Base-by-base conservation (phyloP, 306 rosid genomes). In the Quercus variabilis region DNA sequence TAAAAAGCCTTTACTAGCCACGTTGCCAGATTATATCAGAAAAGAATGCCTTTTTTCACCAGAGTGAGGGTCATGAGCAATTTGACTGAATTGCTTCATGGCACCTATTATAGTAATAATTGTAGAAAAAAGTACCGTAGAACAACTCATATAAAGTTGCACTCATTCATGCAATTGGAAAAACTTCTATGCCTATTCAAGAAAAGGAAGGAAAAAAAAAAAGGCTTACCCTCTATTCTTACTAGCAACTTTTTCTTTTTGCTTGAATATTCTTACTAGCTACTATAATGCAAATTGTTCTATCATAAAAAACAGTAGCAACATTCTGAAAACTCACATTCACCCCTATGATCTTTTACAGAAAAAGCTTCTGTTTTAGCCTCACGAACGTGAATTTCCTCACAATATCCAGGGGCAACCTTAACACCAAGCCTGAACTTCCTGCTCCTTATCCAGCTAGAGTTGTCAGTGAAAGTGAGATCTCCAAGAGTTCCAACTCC, bases 301-400 rank as follows among this genome's bases (percentile, higher is more conserved):
- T 35, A 67, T 67, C 51, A 31, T 63, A 26, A 63, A 10, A 5
- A 13, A 68, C 77, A 69, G 25, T 33, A 26, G 55, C 49, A 46
- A 65, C 31, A 55, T 18, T 21, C 26, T 73, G 77, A 76, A 67
- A 81, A 88, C 94, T 93, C 79, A 93, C 98, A 81, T 91, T 93
- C 97, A 81, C 98, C 98, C 83, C 98, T 85, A 68, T 91, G 98
- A 93, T 93, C 97, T 87, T 91, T 91, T 35, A 93, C 98, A 28
- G 90, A 82, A 77, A 93, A 93, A 28, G 95, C 88, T 28, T 93
- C 97, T 6, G 98, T 90, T 89, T 91, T 93, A 35, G 89, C 98
- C 85, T 93, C 98, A 1, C 92, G 88, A 76, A 93, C 80, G 23
- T 84, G 93, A 83, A 85, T 79, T 51, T 83, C 93, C 49, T 89